Conservation (phyloP, 2,329 filamentous ascomycete species). For the Daldinia eschscholtzii region DNA sequence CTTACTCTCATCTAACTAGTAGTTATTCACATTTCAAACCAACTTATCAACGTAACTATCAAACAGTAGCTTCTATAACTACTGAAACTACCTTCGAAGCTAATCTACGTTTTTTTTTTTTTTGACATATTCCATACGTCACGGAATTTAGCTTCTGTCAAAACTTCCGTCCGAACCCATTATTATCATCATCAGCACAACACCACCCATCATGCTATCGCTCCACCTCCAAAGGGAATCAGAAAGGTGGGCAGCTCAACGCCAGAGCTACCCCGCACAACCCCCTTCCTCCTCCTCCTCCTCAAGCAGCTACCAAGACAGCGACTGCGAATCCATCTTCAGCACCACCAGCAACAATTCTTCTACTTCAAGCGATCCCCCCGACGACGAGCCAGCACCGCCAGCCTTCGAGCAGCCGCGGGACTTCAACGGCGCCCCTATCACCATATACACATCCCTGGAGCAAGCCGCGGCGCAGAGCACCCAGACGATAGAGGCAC, state of each 20-base stretch:
- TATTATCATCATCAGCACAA: no score
- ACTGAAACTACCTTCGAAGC: slow-evolving; percentile 5
- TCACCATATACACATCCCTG: slow-evolving; percentile 52
- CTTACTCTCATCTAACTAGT: not conserved
- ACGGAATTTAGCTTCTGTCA: slow-evolving; percentile 12
- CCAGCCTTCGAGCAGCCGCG: slow-evolving; percentile 42
- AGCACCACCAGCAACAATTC: slow-evolving; percentile 41
- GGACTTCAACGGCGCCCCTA: slow-evolving; percentile 46
- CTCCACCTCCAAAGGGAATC: slow-evolving; percentile 46
- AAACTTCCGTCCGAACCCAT: not conserved
- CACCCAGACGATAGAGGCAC: slow-evolving; percentile 42
- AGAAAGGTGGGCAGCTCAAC: slow-evolving; percentile 44
- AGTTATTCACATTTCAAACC: not conserved
- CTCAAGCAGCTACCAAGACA: slow-evolving; percentile 17
- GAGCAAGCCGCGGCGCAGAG: slow-evolving; percentile 51
- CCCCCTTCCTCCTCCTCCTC: slow-evolving; percentile 27
- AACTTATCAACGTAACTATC: not conserved
- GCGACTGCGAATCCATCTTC: slow-evolving; percentile 43
- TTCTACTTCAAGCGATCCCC: slow-evolving; percentile 48
- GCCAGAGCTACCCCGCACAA: slow-evolving; percentile 37
- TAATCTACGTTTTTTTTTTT: slow-evolving; percentile 22
- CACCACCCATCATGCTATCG: slow-evolving; percentile 43
- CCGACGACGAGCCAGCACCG: slow-evolving; percentile 39
- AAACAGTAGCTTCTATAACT: not conserved
- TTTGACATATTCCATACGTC: slow-evolving; percentile 18